phyloP scores from a whole-genome alignment of 1,284 basidiomycete genomes.

The Entoloma clypeatum region DNA sequence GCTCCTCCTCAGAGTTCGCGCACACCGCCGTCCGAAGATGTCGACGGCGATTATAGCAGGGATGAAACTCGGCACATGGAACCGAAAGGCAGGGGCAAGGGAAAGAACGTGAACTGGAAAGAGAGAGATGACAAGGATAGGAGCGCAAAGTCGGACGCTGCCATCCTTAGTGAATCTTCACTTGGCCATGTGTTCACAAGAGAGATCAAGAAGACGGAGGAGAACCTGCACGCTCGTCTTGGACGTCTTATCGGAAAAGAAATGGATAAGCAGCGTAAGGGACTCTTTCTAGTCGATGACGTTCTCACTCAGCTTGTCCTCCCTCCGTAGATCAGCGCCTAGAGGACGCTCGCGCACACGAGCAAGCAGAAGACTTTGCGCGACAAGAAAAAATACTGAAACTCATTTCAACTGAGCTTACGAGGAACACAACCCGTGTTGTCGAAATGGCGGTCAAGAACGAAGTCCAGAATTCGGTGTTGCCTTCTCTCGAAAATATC shows the following conservation, averaged over 20 bases:
- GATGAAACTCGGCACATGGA: constrained; percentile 55
- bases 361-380: constrained; percentile 72
- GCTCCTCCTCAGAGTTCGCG: constrained; percentile 46
- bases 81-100: constrained; percentile 52
- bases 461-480: constrained; percentile 75
- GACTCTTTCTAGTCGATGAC: constrained; percentile 10
- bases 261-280: constrained; percentile 79
- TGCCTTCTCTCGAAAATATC: constrained; percentile 75
- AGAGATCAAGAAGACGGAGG: constrained; percentile 79
- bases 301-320: background rate
- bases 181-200: constrained; percentile 56
- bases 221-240: constrained; percentile 69
- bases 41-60: constrained; percentile 57
- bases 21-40: constrained; percentile 71
- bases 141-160: constrained; percentile 38
- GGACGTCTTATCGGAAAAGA: constrained; percentile 75
- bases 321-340: constrained; percentile 62
- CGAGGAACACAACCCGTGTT: constrained; percentile 78
- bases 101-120: constrained; percentile 61
- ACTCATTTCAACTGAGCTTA: constrained; percentile 78
- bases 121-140: constrained; percentile 53
- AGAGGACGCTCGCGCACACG: constrained; percentile 71
- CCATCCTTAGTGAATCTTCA: constrained; percentile 44
- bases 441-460: constrained; percentile 81
- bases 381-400: constrained; percentile 85